These are phyloP conservation scores for Hermanozyma aechmeae DNA, from an alignment of 805 yeast genomes.

Conservation along the genomic window DNA sequence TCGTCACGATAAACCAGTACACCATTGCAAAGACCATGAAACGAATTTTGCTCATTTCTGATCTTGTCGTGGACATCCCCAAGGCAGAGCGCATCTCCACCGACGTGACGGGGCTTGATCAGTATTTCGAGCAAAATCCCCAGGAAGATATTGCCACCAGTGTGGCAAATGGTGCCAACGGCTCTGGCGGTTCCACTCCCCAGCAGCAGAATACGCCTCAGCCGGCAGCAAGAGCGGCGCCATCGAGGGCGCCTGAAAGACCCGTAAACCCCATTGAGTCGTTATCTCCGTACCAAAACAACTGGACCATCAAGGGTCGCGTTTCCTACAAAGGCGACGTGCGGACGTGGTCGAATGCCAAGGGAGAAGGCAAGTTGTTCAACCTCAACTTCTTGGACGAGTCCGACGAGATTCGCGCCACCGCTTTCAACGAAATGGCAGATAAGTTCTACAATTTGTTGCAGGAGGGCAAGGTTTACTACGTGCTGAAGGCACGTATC, in stretches of 20 bases:
- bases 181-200: slow-evolving; percentile 4
- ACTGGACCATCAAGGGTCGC: slow-evolving; percentile 91
- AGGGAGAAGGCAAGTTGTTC: slow-evolving; percentile 86
- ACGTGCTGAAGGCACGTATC: slow-evolving; percentile 71
- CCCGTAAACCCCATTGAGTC: slow-evolving; percentile 71
- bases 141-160: slow-evolving; percentile 33
- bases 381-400: slow-evolving; percentile 85
- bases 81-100: slow-evolving; percentile 25
- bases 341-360: slow-evolving; percentile 76
- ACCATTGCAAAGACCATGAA: slow-evolving; percentile 40
- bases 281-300: slow-evolving; percentile 81
- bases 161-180: slow-evolving; percentile 10
- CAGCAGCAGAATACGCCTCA: slow-evolving; percentile 5
- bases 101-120: slow-evolving; percentile 40
- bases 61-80: slow-evolving; percentile 31
- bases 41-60: slow-evolving; percentile 39
- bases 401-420: slow-evolving; percentile 92
- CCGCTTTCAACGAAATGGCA: slow-evolving; percentile 85
- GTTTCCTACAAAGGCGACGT: slow-evolving; percentile 82
- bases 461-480: slow-evolving; percentile 86
- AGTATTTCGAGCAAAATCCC: slow-evolving; percentile 51
- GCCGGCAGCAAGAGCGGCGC: slow-evolving; percentile 8
- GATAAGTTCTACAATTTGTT: slow-evolving; percentile 66
- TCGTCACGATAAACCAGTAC: slow-evolving; percentile 32
- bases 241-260: slow-evolving; percentile 6